Conservation (phyloP, 2,329 filamentous ascomycete genomes). For the Fusarium austroafricanum region DNA sequence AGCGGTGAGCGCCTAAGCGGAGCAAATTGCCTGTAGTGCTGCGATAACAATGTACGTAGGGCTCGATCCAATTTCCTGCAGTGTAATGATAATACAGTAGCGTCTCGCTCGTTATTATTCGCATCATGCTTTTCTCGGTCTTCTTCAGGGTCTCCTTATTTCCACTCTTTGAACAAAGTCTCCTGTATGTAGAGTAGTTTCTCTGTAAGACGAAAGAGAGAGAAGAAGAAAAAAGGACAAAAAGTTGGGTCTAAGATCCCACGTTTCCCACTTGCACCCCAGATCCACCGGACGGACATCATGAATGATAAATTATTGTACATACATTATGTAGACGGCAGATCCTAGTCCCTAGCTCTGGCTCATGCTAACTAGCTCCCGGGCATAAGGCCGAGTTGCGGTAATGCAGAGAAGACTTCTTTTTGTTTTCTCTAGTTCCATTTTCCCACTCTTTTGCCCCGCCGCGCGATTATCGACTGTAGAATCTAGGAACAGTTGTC, state of each 20-base stretch:
- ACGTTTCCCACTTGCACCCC: slow-evolving; percentile 38
- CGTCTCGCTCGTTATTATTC: not conserved
- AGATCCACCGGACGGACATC: slow-evolving; percentile 26
- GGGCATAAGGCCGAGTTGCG: slow-evolving; percentile 28
- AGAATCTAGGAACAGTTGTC: slow-evolving; percentile 22
- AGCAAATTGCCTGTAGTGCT: slow-evolving; percentile 7
- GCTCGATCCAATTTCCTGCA: slow-evolving; percentile 16
- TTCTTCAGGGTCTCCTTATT: slow-evolving; percentile 24
- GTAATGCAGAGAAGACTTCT: slow-evolving; percentile 23
- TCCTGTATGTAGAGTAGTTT: not conserved
- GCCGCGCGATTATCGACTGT: slow-evolving; percentile 7
- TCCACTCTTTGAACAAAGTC: not conserved
- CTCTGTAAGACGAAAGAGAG: not conserved
- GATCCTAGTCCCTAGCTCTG: slow-evolving; percentile 13
- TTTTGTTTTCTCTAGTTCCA: slow-evolving; percentile 29
- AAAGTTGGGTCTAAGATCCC: slow-evolving; percentile 1
- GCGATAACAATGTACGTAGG: slow-evolving; percentile 12
- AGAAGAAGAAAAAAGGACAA: not conserved
- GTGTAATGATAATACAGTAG: slow-evolving; percentile 13
- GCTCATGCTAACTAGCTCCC: slow-evolving; percentile 8
- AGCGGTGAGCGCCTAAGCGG: slow-evolving; percentile 30
- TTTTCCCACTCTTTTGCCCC: slow-evolving; percentile 8
- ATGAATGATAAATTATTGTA: not conserved
- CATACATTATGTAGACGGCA: no score
- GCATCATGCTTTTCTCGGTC: not conserved